Conservation (phyloP, 495 filamentous ascomycete genomes). For the Pseudevernia furfuracea region DNA sequence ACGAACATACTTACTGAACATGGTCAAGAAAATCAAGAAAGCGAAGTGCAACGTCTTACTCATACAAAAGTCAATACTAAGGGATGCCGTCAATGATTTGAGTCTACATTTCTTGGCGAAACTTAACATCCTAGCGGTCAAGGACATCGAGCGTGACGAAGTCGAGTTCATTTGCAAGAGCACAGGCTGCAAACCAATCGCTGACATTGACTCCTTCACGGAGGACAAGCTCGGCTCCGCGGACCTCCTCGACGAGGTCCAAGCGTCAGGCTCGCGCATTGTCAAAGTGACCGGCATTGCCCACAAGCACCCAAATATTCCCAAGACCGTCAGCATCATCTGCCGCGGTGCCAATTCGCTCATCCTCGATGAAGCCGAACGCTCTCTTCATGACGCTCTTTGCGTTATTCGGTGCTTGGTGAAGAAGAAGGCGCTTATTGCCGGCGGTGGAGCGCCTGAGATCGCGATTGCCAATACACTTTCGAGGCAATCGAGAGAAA, state of each 20-base stretch:
- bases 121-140: constrained; percentile 88
- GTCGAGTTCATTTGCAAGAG: constrained; percentile 98
- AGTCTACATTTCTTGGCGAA: constrained; percentile 96
- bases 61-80: constrained; percentile 96
- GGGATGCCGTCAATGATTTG: constrained; percentile 95
- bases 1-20: constrained; percentile 92
- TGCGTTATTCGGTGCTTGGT: constrained; percentile 96
- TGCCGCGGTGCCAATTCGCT: constrained; percentile 88
- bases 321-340: constrained; percentile 76
- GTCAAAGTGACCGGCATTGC: constrained; percentile 89
- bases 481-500: constrained; percentile 66
- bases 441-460: constrained; percentile 91
- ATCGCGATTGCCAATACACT: constrained; percentile 85
- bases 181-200: constrained; percentile 96
- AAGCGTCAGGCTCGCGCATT: constrained; percentile 76
- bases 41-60: constrained; percentile 98
- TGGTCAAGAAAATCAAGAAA: constrained; percentile 99
- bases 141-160: constrained; percentile 97
- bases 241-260: constrained; percentile 87
- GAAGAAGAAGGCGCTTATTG: constrained; percentile 96
- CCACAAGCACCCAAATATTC: constrained; percentile 48
- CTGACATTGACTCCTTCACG: constrained; percentile 96
- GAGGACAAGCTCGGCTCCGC: constrained; percentile 98
- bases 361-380: constrained; percentile 94
- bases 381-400: constrained; percentile 89